These are phyloP conservation scores for Escallonia herrerae DNA, from an alignment of 129 eudicot genomes.

Conservation along the genomic window DNA sequence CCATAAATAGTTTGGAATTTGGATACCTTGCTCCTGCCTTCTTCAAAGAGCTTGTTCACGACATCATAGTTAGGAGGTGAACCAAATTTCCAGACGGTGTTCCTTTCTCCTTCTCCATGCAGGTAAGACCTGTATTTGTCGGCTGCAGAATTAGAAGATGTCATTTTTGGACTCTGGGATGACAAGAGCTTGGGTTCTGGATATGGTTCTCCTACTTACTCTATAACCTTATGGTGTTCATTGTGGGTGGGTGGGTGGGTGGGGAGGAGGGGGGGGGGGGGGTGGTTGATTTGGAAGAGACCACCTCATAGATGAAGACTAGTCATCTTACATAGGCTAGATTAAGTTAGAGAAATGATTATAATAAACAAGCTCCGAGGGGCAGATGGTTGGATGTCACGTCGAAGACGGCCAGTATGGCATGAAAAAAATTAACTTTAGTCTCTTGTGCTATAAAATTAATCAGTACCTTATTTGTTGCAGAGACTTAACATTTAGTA, in stretches of 20 bases:
- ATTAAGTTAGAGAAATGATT: neutral
- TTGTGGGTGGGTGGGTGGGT: neutral
- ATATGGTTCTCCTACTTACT: neutral
- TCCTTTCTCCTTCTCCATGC: conserved; percentile 43
- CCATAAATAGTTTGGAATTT: no score
- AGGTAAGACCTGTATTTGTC: conserved; percentile 40
- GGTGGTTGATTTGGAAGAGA: neutral
- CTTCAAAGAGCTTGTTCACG: conserved; percentile 57
- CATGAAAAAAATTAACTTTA: no score
- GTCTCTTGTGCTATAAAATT: no score
- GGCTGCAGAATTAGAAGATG: conserved; percentile 18
- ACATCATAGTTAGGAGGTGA: conserved; percentile 49
- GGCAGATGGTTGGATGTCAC: no score
- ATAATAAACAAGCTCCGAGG: neutral
- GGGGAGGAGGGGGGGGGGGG: neutral
- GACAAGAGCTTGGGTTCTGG: neutral
- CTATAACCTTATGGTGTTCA: no score
- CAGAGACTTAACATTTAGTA: no score
- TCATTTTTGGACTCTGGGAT: conserved; percentile 9
- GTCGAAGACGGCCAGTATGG: no score
- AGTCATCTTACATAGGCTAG: neutral
- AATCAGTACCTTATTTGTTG: no score
- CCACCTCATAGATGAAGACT: no score
- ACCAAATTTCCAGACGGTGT: conserved; percentile 41
- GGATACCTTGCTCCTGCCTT: conserved; percentile 51